Percentiles rank a stretch among this genome's conserved stretches.
phyloP scores from a whole-genome alignment of 305 asterid species.

The Ilex paraguariensis region DNA sequence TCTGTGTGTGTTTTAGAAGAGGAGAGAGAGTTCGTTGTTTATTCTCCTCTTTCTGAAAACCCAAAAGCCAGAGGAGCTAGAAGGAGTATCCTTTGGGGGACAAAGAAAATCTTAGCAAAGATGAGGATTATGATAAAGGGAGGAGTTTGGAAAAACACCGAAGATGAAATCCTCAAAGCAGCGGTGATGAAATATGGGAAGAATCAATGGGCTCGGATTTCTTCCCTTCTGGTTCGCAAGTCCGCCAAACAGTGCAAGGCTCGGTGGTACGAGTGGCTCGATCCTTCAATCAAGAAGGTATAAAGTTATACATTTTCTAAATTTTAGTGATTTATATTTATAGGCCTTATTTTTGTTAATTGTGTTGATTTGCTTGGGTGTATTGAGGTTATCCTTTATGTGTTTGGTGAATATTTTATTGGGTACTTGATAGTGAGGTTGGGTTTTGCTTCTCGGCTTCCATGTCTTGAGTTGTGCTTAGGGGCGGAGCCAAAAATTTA shows the following conservation, averaged over 20 bases:
- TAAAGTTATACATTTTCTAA: background rate
- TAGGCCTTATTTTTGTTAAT: background rate
- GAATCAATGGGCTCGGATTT: conserved; percentile 96
- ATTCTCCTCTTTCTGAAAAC: conserved; percentile 1
- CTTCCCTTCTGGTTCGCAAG: conserved; percentile 86
- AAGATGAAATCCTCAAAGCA: conserved; percentile 92
- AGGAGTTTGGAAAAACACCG: conserved; percentile 99
- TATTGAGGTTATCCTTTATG: too few relatives aligned
- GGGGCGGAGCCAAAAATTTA: too few relatives aligned
- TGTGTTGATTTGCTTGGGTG: background rate
- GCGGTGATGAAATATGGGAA: conserved; percentile 99
- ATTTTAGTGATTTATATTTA: background rate
- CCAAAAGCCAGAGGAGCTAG: background rate
- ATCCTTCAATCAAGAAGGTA: conserved; percentile 93
- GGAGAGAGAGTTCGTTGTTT: too few relatives aligned
- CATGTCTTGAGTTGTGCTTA: too few relatives aligned
- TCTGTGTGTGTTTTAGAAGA: too few relatives aligned
- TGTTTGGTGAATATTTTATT: too few relatives aligned
- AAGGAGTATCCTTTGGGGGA: conserved; percentile 1
- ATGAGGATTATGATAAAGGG: conserved; percentile 99
- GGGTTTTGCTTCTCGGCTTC: too few relatives aligned
- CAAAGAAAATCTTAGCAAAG: conserved; percentile 11
- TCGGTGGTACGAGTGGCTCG: conserved; percentile 99
- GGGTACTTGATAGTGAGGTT: too few relatives aligned
- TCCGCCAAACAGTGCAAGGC: conserved; percentile 98